A percentile compares a stretch with the other conserved stretches of the same genome.
Evolutionary conservation across 1,284 basidiomycete genomes (phyloP).

Genomic region (Cystobasidiaceae sp.): DNA sequence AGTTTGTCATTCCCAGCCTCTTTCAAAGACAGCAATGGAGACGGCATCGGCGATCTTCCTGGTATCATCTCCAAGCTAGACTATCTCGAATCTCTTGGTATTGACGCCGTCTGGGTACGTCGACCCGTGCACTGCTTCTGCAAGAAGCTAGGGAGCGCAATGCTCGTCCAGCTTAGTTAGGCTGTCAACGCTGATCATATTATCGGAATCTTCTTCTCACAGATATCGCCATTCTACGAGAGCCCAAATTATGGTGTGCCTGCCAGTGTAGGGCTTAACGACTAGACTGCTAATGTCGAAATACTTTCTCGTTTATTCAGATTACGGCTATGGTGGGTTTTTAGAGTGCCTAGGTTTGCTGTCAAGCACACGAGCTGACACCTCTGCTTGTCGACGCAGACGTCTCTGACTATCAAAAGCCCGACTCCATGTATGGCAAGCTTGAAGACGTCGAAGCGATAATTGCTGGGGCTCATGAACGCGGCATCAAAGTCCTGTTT

Average conservation of each 20-base stretch:
- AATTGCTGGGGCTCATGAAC: conserved; percentile 54
- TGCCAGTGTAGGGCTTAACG: too few relatives aligned
- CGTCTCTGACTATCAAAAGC: not conserved
- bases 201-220: too few relatives aligned
- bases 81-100: conserved; percentile 65
- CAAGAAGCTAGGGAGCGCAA: too few relatives aligned
- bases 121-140: too few relatives aligned
- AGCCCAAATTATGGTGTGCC: too few relatives aligned
- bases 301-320: too few relatives aligned
- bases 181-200: too few relatives aligned
- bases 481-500: conserved; percentile 53
- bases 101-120: conserved; percentile 64
- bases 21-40: conserved; percentile 66
- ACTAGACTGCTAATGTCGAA: too few relatives aligned
- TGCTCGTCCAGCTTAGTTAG: too few relatives aligned
- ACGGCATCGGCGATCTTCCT: conserved; percentile 67
- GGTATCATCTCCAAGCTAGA: conserved; percentile 62
- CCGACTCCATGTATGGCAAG: not conserved
- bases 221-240: too few relatives aligned
- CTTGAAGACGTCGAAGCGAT: conserved; percentile 1
- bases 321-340: too few relatives aligned
- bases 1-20: conserved; percentile 44
- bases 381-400: not conserved
- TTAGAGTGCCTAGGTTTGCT: too few relatives aligned
- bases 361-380: not conserved